These are phyloP conservation scores for Tolypocladium paradoxum DNA, from an alignment of 2,329 filamentous ascomycete species.

Conservation along the genomic window DNA sequence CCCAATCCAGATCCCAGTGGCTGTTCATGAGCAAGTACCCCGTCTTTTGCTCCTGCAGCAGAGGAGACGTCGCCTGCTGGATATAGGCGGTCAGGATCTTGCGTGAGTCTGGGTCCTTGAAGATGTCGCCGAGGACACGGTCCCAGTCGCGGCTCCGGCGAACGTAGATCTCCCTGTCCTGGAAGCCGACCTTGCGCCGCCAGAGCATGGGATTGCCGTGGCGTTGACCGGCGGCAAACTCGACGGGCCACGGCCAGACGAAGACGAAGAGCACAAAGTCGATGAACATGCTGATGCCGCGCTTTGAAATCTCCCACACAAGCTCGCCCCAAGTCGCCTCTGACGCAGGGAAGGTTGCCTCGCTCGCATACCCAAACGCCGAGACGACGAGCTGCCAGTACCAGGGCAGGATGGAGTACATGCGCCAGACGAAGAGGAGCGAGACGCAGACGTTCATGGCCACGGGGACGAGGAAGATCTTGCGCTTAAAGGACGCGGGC, in stretches of 20 bases:
- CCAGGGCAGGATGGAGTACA: constrained; percentile 57
- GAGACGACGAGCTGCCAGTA: constrained; percentile 60
- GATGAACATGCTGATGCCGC: constrained; percentile 56
- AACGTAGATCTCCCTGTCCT: constrained; percentile 70
- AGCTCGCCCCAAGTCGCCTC: constrained; percentile 47
- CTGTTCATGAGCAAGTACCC: constrained; percentile 78
- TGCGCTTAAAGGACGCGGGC: constrained; percentile 60
- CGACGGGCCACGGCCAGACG: constrained; percentile 62
- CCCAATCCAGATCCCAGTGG: constrained; percentile 83
- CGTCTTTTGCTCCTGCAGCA: constrained; percentile 64
- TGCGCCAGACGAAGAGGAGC: constrained; percentile 54
- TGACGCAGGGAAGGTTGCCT: constrained; percentile 51
- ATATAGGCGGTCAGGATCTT: constrained; percentile 53
- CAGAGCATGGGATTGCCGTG: constrained; percentile 57
- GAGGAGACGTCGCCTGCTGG: constrained; percentile 55
- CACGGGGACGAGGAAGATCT: constrained; percentile 72
- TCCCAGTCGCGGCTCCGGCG: constrained; percentile 69
- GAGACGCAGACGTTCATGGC: constrained; percentile 62
- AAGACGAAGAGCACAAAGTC: constrained; percentile 63
- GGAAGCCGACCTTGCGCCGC: constrained; percentile 67
- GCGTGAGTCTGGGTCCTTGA: constrained; percentile 38
- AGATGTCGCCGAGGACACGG: constrained; percentile 41
- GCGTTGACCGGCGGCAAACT: constrained; percentile 53
- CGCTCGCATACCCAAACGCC: constrained; percentile 54
- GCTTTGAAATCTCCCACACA: constrained; percentile 42